Conservation (phyloP, 2,329 filamentous ascomycete species). For the Claviceps cyperi region DNA sequence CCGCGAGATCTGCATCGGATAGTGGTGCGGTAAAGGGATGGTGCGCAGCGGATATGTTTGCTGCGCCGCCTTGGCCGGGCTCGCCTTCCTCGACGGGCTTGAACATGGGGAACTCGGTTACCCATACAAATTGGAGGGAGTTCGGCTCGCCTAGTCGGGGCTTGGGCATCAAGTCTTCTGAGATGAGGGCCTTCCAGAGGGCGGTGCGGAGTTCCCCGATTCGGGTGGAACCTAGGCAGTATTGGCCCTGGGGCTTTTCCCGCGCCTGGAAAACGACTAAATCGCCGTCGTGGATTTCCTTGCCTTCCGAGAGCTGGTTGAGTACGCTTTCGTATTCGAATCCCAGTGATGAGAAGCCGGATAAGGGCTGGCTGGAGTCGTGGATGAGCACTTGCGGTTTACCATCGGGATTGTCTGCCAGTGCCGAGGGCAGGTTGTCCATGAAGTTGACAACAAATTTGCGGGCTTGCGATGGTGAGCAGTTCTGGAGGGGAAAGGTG, state of each 20-base stretch:
- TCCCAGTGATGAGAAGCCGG: conserved; percentile 65
- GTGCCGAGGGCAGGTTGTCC: conserved; percentile 42
- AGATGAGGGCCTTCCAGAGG: conserved; percentile 54
- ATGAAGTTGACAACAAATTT: conserved; percentile 57
- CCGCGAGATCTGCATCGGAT: conserved; percentile 53
- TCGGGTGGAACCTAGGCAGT: conserved; percentile 44
- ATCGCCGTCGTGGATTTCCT: conserved; percentile 48
- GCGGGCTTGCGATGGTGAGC: conserved; percentile 37
- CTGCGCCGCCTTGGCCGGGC: conserved; percentile 66
- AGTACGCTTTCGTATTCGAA: conserved; percentile 45
- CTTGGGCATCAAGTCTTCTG: conserved; percentile 38
- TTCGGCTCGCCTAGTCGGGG: conserved; percentile 22
- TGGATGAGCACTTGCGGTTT: conserved; percentile 66
- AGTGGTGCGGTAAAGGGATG: conserved; percentile 92
- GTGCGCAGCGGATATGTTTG: conserved; percentile 76
- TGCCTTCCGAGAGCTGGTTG: conserved; percentile 17
- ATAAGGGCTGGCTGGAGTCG: conserved; percentile 58
- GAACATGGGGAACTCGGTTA: conserved; percentile 86
- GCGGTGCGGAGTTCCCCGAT: conserved; percentile 60
- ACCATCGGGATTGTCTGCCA: conserved; percentile 58
- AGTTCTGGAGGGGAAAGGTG: conserved; percentile 44
- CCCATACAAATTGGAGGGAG: conserved; percentile 62
- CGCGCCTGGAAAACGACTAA: conserved; percentile 73
- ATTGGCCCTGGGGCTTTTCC: conserved; percentile 42
- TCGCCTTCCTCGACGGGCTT: conserved; percentile 49